Evolutionary conservation across 2,329 filamentous ascomycete genomes (phyloP).

Genomic region (Pyrenochaeta sp.): DNA sequence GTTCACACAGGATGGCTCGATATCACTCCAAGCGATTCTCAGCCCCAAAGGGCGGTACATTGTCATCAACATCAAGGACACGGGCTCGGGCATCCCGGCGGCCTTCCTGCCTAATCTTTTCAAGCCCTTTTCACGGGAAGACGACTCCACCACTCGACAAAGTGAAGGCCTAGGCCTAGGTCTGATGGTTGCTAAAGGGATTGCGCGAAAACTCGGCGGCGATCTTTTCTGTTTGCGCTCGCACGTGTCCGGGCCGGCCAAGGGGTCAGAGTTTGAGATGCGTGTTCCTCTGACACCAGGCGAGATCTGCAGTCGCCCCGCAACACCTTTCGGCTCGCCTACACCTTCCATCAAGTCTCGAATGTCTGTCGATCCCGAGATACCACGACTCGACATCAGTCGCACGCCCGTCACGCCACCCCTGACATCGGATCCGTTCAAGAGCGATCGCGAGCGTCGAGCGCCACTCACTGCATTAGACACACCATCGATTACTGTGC

Average conservation of each 20-base stretch:
- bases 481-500: conserved; percentile 20
- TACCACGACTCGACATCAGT: conserved; percentile 21
- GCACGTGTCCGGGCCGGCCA: conserved; percentile 66
- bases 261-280: conserved; percentile 74
- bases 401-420: conserved; percentile 41
- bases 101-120: conserved; percentile 73
- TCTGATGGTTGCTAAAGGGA: conserved; percentile 75
- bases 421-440: conserved; percentile 31
- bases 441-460: conserved; percentile 19
- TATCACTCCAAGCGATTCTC: conserved; percentile 64
- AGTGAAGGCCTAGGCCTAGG: conserved; percentile 75
- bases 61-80: conserved; percentile 70
- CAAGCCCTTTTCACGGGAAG: conserved; percentile 74
- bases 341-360: conserved; percentile 47
- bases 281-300: conserved; percentile 67
- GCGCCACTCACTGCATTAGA: conserved; percentile 9
- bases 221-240: conserved; percentile 72
- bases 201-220: conserved; percentile 73
- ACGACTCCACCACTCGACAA: conserved; percentile 71
- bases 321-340: conserved; percentile 59
- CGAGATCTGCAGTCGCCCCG: conserved; percentile 59
- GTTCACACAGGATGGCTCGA: conserved; percentile 71
- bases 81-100: conserved; percentile 72
- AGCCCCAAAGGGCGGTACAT: conserved; percentile 63
- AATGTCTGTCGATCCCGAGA: conserved; percentile 41